These are phyloP conservation scores for Fusarium chlamydosporum DNA, from an alignment of 2,329 filamentous ascomycete species.

Conservation along the genomic window DNA sequence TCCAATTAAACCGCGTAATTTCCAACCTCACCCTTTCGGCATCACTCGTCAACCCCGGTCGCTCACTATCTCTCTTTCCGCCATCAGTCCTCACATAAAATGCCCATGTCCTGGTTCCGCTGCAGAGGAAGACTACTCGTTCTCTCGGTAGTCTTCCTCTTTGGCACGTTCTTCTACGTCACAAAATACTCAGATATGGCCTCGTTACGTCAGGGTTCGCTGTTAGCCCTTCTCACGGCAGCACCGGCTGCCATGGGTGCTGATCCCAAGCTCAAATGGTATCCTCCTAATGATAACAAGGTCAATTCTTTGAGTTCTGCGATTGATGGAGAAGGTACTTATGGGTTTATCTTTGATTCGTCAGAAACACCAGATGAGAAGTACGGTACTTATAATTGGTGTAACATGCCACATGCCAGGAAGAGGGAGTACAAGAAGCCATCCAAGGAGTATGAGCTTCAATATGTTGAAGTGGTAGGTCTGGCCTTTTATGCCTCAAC, in stretches of 20 bases:
- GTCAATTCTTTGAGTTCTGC: conserved; percentile 74
- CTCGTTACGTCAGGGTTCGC: conserved; percentile 19
- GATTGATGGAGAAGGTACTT: conserved; percentile 71
- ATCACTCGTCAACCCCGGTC: background rate
- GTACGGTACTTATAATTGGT: conserved; percentile 82
- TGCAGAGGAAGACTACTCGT: conserved; percentile 14
- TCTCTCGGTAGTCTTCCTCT: conserved; percentile 17
- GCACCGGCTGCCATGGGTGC: conserved; percentile 20
- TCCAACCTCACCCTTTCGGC: conserved; percentile 8
- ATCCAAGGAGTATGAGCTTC: conserved; percentile 70
- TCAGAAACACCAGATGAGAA: conserved; percentile 68
- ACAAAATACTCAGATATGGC: conserved; percentile 36
- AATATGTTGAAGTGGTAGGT: conserved; percentile 81
- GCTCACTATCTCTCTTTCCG: background rate
- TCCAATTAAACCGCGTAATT: conserved; percentile 37
- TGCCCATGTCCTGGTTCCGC: conserved; percentile 32
- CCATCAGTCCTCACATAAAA: conserved; percentile 10
- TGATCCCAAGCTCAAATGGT: conserved; percentile 66
- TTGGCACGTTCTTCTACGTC: conserved; percentile 17
- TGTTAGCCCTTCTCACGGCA: conserved; percentile 37
- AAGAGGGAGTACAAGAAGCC: conserved; percentile 72
- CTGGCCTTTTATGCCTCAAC: too few relatives aligned
- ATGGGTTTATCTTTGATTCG: conserved; percentile 81
- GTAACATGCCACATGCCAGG: conserved; percentile 90
- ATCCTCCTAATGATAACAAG: conserved; percentile 66